Evolutionary conservation across 768 basidiomycete genomes (phyloP).

Genomic region (Lactarius indigo): DNA sequence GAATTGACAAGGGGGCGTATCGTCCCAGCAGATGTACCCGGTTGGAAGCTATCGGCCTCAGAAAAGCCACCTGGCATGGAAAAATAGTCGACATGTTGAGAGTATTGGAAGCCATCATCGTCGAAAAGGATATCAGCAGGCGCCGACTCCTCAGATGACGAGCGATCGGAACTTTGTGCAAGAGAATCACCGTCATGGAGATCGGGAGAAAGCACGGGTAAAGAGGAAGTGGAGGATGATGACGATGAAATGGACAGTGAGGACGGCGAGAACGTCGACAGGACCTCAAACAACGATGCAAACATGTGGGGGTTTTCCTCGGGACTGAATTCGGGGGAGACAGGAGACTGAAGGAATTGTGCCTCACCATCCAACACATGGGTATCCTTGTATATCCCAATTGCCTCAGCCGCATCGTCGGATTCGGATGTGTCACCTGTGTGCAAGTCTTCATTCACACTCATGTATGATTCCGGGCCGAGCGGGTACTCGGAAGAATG

Average conservation of each 20-base stretch:
- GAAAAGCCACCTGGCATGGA: slow-evolving; percentile 15
- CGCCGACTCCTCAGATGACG: slow-evolving; percentile 15
- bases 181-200: slow-evolving; percentile 12
- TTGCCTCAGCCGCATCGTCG: background rate
- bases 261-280: slow-evolving; percentile 32
- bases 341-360: slow-evolving; percentile 11
- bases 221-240: slow-evolving; percentile 27
- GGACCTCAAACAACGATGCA: slow-evolving; percentile 33
- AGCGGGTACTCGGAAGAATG: slow-evolving; percentile 11
- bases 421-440: slow-evolving; percentile 2
- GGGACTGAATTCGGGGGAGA: slow-evolving; percentile 25
- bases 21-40: slow-evolving; percentile 47
- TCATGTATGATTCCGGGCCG: slow-evolving; percentile 10
- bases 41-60: slow-evolving; percentile 34
- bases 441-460: slow-evolving; percentile 8
- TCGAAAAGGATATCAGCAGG: slow-evolving; percentile 12
- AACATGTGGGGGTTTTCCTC: slow-evolving; percentile 34
- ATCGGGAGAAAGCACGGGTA: slow-evolving; percentile 25
- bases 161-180: slow-evolving; percentile 13
- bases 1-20: slow-evolving; percentile 34
- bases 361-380: slow-evolving; percentile 15
- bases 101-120: slow-evolving; percentile 9
- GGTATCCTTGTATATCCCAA: background rate
- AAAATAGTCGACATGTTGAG: slow-evolving; percentile 16
- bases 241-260: slow-evolving; percentile 36